A percentile compares a stretch with the other conserved stretches of the same genome.
Evolutionary conservation across 768 basidiomycete species (phyloP).

Genomic region (Boletus bicolor): DNA sequence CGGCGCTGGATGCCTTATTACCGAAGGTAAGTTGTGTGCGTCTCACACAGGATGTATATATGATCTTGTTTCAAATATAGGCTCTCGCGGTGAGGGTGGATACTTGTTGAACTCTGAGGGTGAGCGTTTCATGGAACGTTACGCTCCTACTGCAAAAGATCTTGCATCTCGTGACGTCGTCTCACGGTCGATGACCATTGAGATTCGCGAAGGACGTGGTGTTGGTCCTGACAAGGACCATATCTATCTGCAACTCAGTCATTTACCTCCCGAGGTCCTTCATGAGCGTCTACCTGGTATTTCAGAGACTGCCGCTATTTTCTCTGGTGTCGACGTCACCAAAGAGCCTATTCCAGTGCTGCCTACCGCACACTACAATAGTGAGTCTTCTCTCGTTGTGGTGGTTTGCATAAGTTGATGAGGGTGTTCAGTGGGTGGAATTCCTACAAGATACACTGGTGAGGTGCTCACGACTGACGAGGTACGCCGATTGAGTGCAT

Average conservation of each 20-base stretch:
- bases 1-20: conserved; percentile 98
- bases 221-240: conserved; percentile 99
- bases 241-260: conserved; percentile 93
- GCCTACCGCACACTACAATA: conserved; percentile 98
- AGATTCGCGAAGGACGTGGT: conserved; percentile 98
- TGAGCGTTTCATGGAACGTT: conserved; percentile 99
- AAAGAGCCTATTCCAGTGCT: conserved; percentile 99
- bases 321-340: conserved; percentile 98
- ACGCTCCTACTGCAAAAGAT: conserved; percentile 99
- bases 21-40: conserved; percentile 64
- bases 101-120: conserved; percentile 98
- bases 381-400: conserved; percentile 46
- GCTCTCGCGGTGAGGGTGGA: conserved; percentile 98
- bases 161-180: conserved; percentile 99
- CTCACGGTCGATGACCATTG: conserved; percentile 98
- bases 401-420: conserved; percentile 11
- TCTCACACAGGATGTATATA: not conserved
- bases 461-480: conserved; percentile 89
- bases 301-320: conserved; percentile 98
- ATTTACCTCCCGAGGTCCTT: conserved; percentile 92
- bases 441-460: conserved; percentile 97
- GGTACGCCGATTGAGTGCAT: conserved; percentile 26
- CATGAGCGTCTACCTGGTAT: conserved; percentile 98
- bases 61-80: conserved; percentile 36
- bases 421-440: conserved; percentile 82